These are phyloP conservation scores for Termitomyces sp. DNA, from an alignment of 768 basidiomycete species.

Conservation along the genomic window DNA sequence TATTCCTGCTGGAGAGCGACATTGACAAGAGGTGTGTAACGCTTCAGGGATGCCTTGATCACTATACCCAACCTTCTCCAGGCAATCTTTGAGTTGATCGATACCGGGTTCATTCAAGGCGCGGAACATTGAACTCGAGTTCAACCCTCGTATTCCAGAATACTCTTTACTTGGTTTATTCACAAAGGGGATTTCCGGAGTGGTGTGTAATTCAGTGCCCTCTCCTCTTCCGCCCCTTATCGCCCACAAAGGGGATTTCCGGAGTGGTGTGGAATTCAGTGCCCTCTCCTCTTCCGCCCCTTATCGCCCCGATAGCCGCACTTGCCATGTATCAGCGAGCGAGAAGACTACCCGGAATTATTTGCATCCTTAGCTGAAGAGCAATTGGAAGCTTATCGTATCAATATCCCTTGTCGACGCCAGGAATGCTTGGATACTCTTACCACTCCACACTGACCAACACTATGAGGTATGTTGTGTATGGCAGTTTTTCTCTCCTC, in stretches of 20 bases:
- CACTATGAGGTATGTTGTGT: slow-evolving; percentile 39
- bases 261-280: too few relatives aligned
- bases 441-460: slow-evolving; percentile 48
- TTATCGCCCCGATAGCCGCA: slow-evolving; percentile 77
- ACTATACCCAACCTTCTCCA: too few relatives aligned
- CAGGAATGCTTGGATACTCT: slow-evolving; percentile 78
- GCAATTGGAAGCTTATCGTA: slow-evolving; percentile 75
- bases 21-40: too few relatives aligned
- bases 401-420: slow-evolving; percentile 87
- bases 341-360: slow-evolving; percentile 51
- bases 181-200: slow-evolving; percentile 84
- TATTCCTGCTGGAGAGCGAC: too few relatives aligned
- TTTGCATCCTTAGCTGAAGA: slow-evolving; percentile 50
- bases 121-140: slow-evolving; percentile 87
- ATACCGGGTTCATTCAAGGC: slow-evolving; percentile 97
- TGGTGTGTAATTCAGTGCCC: slow-evolving; percentile 47
- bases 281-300: too few relatives aligned
- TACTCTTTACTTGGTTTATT: slow-evolving; percentile 93
- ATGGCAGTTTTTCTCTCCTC: slow-evolving; percentile 10
- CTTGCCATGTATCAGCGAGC: slow-evolving; percentile 92
- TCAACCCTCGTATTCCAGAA: slow-evolving; percentile 80
- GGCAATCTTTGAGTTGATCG: too few relatives aligned
- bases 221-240: slow-evolving; percentile 8
- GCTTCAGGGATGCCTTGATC: too few relatives aligned
- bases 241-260: too few relatives aligned